Percentiles rank a stretch among this genome's conserved stretches.
Conservation (phyloP, 164 flowering plant species). For the Kalanchoe fedtschenkoi region DNA sequence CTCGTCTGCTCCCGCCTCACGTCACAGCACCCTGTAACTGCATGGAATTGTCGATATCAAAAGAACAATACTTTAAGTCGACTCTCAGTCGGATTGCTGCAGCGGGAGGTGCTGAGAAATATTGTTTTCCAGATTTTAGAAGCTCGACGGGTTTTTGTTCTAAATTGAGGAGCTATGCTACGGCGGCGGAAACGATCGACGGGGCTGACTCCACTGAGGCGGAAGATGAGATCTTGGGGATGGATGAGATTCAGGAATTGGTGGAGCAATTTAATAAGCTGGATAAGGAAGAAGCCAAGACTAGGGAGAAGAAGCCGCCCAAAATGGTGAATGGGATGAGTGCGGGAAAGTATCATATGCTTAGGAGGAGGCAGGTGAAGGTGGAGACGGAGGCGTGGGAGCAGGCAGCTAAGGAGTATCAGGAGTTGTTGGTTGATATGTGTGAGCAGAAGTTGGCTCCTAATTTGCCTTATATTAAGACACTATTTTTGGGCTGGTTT, state of each 20-base stretch:
- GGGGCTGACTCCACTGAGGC: conserved; percentile 17
- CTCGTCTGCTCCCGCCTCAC: background rate
- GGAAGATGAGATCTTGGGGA: conserved; percentile 33
- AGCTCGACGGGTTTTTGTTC: background rate
- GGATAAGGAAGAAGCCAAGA: conserved; percentile 8
- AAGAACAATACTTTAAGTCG: background rate
- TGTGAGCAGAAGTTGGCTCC: conserved; percentile 68
- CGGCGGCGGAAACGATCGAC: conserved; percentile 33
- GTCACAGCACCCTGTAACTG: background rate
- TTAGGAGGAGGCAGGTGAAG: conserved; percentile 43
- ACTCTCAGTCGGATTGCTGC: background rate
- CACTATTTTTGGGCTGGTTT: conserved; percentile 66
- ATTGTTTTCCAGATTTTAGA: background rate
- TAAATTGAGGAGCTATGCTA: conserved; percentile 21
- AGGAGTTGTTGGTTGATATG: conserved; percentile 47
- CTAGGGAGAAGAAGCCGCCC: conserved; percentile 14
- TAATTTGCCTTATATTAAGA: conserved; percentile 58
- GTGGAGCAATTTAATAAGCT: conserved; percentile 17
- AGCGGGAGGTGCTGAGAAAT: background rate
- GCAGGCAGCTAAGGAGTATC: conserved; percentile 53
- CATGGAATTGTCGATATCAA: background rate
- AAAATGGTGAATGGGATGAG: conserved; percentile 27
- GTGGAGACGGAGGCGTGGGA: conserved; percentile 71
- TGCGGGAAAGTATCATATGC: conserved; percentile 20
- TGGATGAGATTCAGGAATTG: conserved; percentile 32